A percentile compares a stretch with the other conserved stretches of the same genome.
Evolutionary conservation across 2,329 filamentous ascomycete genomes (phyloP).

Genomic region (Sarocladium brachiariae): DNA sequence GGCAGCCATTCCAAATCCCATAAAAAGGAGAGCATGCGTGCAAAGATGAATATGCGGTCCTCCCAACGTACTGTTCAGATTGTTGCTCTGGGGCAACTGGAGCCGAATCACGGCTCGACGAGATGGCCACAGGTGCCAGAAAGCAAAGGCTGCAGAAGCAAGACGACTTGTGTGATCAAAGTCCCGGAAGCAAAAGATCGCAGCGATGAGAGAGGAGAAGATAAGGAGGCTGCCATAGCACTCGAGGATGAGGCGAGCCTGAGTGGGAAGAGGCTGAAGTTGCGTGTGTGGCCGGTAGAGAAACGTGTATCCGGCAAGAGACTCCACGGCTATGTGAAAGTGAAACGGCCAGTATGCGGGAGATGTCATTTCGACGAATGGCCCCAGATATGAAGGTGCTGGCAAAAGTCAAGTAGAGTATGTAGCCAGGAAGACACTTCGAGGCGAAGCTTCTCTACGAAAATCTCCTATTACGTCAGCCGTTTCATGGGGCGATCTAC

Average conservation of each 20-base stretch:
- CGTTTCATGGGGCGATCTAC: background rate
- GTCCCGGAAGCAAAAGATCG: constrained; percentile 21
- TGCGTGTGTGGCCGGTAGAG: constrained; percentile 35
- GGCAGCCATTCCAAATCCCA: constrained; percentile 10
- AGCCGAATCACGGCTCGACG: constrained; percentile 34
- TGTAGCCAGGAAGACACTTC: no score
- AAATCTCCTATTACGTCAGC: background rate
- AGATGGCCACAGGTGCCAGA: constrained; percentile 43
- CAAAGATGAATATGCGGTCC: constrained; percentile 39
- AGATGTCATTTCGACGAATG: background rate
- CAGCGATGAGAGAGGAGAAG: constrained; percentile 36
- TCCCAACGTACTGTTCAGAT: constrained; percentile 28
- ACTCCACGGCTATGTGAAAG: constrained; percentile 31
- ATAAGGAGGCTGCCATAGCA: constrained; percentile 42
- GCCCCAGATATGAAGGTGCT: no score
- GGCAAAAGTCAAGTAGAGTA: no score
- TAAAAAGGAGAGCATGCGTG: constrained; percentile 33
- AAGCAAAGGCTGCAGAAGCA: constrained; percentile 34
- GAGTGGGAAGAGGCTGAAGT: constrained; percentile 31
- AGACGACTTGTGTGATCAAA: constrained; percentile 26
- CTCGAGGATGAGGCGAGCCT: constrained; percentile 36
- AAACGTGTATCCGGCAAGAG: constrained; percentile 39
- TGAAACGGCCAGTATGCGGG: constrained; percentile 24
- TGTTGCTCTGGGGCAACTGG: constrained; percentile 12
- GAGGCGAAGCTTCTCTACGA: no score